Conservation (phyloP, 164 flowering plant genomes). For the Platanus orientalis region DNA sequence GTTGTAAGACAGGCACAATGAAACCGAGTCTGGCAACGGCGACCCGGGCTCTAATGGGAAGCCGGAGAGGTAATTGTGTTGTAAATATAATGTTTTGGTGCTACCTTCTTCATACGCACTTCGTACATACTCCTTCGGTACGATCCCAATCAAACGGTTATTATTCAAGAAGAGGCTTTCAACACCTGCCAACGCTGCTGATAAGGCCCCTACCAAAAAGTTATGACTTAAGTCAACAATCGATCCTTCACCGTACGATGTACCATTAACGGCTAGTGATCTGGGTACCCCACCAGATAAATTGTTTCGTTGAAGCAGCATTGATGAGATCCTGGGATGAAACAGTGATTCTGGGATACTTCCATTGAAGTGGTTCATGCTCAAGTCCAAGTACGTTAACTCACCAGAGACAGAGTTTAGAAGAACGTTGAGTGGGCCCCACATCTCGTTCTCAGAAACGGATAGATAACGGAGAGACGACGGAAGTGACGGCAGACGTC, state of each 20-base stretch:
- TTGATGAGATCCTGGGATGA: constrained; percentile 22
- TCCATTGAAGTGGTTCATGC: constrained; percentile 66
- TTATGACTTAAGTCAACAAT: constrained; percentile 70
- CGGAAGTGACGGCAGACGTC: constrained; percentile 44
- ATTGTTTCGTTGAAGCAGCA: constrained; percentile 66
- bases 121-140: constrained; percentile 47
- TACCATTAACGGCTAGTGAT: neutral
- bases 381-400: constrained; percentile 55
- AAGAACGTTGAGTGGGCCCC: constrained; percentile 48
- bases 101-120: constrained; percentile 32
- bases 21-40: constrained; percentile 38
- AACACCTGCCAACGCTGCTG: constrained; percentile 33
- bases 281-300: constrained; percentile 42
- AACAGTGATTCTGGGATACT: constrained; percentile 48
- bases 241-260: constrained; percentile 30
- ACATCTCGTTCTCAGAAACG: constrained; percentile 37
- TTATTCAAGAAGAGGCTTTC: constrained; percentile 59
- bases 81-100: constrained; percentile 51
- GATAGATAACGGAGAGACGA: constrained; percentile 62
- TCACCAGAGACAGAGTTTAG: constrained; percentile 31
- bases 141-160: constrained; percentile 51
- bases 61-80: constrained; percentile 57
- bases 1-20: constrained; percentile 62
- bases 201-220: constrained; percentile 38
- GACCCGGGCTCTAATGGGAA: constrained; percentile 31